Percentiles rank a stretch among this genome's conserved stretches.
Evolutionary conservation across 192 early-diverging fungal genomes (phyloP).

Genomic region (Powellomyces hirtus): DNA sequence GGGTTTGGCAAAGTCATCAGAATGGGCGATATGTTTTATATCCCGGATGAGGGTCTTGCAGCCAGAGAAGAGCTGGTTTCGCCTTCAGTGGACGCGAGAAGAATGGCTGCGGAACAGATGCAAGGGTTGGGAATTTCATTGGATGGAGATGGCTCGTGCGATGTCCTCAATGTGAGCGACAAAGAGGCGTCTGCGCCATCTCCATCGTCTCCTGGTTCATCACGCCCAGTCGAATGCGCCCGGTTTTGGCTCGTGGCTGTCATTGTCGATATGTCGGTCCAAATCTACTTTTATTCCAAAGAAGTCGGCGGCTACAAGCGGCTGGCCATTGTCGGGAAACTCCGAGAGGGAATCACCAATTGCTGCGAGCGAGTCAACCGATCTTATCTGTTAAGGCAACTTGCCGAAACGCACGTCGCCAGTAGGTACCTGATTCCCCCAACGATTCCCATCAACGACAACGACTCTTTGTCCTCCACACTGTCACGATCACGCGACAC

Average conservation of each 20-base stretch:
- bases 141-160: not conserved
- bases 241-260: constrained; percentile 66
- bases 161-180: not conserved
- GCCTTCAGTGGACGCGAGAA: not conserved
- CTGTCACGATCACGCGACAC: constrained; percentile 24
- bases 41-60: constrained; percentile 2
- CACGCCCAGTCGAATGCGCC: too few relatives aligned
- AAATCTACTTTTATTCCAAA: constrained; percentile 72
- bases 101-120: not conserved
- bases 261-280: constrained; percentile 49
- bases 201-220: not conserved
- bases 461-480: not conserved
- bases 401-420: constrained; percentile 62
- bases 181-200: not conserved
- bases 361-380: constrained; percentile 68
- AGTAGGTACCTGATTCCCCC: constrained; percentile 59
- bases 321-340: constrained; percentile 50
- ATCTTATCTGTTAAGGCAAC: constrained; percentile 54
- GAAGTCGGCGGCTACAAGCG: constrained; percentile 48
- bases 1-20: constrained; percentile 3
- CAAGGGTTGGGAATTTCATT: constrained; percentile 31
- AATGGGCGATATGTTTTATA: constrained; percentile 15
- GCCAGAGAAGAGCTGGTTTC: not conserved
- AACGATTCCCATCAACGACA: not conserved
- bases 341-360: constrained; percentile 54